Base-by-base conservation (phyloP, 192 early-diverging fungal genomes). In the Coemansia pectinata region DNA sequence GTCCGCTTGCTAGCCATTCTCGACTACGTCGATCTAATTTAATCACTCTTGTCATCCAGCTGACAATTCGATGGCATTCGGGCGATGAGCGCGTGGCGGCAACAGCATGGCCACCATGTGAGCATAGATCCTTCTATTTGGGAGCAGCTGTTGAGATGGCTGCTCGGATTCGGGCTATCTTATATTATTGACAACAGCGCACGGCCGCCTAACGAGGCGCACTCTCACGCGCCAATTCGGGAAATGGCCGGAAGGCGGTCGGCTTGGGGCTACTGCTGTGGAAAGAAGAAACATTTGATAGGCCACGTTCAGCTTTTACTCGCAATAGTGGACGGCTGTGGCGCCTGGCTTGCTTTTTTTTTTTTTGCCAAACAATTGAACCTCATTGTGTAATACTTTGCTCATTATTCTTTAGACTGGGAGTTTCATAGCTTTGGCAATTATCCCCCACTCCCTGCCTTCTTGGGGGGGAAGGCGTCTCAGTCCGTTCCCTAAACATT, bases 391-490 rank as follows among this genome's bases (percentile, higher is more conserved):
- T 48, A 48, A 21, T 48, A 3, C 7, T 48, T 48, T 45, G 42
- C 42, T 21, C 47, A 48, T 48, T 48, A 19, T 48, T 19, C 47
- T 23, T 21, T 48, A 8, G 47, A 19, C 47, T 48, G 47, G 47
- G 15, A 45, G 17, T n/a, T 45, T 45, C 12, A 14, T 15, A 15
- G 14, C 15, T 15, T 45, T 3, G 10, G 25, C 52, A 55, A 29
- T 55, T 55, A 55, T 27, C 52, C 52, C 52, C 52, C 21, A 29
- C 25, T 50, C 52, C 52, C 52, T 55, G 52, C 52, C 27, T 53
- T 53, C n/a, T 21, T 21, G 45, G 45, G n/a, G 11, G 19, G 19
- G 6, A n/a, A 45, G 8, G 25, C 52, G 52, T n/a, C 52, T 55
- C 48, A 50, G 21, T 29, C 19, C 47, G 2, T 9, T 21, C n/a